Base-by-base conservation (phyloP, 2,329 filamentous ascomycete species). In the Pseudomassariella vexata region DNA sequence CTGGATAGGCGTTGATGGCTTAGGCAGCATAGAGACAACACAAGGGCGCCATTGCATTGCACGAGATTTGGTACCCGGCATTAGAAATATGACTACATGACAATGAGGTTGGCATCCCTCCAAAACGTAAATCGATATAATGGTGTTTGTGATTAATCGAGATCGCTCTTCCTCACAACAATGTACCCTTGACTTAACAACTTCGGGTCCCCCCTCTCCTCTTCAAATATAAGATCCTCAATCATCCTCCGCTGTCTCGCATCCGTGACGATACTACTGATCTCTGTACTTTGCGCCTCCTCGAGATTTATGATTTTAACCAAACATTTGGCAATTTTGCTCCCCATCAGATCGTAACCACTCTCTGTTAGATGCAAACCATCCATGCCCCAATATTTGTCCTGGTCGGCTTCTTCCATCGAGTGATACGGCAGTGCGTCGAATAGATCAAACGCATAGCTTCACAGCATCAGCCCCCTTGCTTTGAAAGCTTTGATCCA, bases 261-360 rank as follows among this genome's bases (percentile, higher is more conserved):
- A 21, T 52, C 42, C 14, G 37, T 28, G 6, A 42, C 44, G 19
- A 55, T 29, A 16, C 35, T 45, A 41, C 44, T 48, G 24, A 56
- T 52, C n/a, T 55, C 52, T 5, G 48, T 50, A 14, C 44, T 44
- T 18, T 51, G 49, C 4, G 34, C 64, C 38, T 40, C 54, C 33
- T 45, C 50, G 19, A 50, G 48, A 32, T 42, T 45, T 22, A 70
- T 44, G 23, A 79, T 56, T 19, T 63, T 59, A 27, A 74, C 57
- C 8, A 82, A 52, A 19, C 57, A 63, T 16, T 68, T 62, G 28
- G 68, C 77, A 30, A 82, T 61, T 35, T 69, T 62, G 23, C 66
- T 60, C 2, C 78, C 79, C 62, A 83, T 74, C 45, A 73, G 58
- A 47, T 79, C 66, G 57, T 83, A 82, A 6, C 79, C 79, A 6